These are phyloP conservation scores for Closterium sp. DNA, from an alignment of 139 green algal genomes.

Conservation along the genomic window DNA sequence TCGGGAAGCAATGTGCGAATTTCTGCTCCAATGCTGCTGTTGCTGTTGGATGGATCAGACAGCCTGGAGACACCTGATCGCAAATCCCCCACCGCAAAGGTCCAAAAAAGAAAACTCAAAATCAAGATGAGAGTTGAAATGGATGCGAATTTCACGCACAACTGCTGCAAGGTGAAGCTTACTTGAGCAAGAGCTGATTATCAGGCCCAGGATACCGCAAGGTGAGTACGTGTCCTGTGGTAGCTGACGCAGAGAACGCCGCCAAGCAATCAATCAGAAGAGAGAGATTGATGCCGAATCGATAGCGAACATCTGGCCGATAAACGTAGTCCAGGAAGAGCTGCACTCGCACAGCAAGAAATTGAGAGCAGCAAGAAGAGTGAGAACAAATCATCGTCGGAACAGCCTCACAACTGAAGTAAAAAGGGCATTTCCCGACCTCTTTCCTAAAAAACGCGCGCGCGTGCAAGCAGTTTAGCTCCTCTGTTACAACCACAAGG, in stretches of 20 bases:
- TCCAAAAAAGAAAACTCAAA: background rate
- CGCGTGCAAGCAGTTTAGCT: slow-evolving; percentile 40
- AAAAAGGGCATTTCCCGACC: background rate
- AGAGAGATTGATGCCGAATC: slow-evolving; percentile 31
- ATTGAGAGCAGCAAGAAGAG: too few relatives aligned
- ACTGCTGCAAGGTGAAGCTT: background rate
- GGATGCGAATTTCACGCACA: background rate
- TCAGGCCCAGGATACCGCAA: slow-evolving; percentile 45
- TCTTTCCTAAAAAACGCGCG: slow-evolving; percentile 51
- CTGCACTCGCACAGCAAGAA: slow-evolving; percentile 13
- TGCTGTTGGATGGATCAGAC: slow-evolving; percentile 31
- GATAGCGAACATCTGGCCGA: background rate
- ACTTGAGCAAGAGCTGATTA: slow-evolving; percentile 43
- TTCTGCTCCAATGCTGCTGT: slow-evolving; percentile 40
- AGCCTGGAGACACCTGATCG: slow-evolving; percentile 15
- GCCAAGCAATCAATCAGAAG: slow-evolving; percentile 42
- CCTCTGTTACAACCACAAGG: slow-evolving; percentile 42
- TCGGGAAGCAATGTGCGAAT: slow-evolving; percentile 44
- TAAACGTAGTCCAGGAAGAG: slow-evolving; percentile 45
- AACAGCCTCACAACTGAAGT: background rate
- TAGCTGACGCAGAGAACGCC: slow-evolving; percentile 18
- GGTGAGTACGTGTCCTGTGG: background rate
- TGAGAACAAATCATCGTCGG: background rate
- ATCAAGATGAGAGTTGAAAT: background rate
- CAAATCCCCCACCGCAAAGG: background rate